Evolutionary conservation across 2,329 filamentous ascomycete genomes (phyloP).

Genomic region (Tolypocladium capitatum): DNA sequence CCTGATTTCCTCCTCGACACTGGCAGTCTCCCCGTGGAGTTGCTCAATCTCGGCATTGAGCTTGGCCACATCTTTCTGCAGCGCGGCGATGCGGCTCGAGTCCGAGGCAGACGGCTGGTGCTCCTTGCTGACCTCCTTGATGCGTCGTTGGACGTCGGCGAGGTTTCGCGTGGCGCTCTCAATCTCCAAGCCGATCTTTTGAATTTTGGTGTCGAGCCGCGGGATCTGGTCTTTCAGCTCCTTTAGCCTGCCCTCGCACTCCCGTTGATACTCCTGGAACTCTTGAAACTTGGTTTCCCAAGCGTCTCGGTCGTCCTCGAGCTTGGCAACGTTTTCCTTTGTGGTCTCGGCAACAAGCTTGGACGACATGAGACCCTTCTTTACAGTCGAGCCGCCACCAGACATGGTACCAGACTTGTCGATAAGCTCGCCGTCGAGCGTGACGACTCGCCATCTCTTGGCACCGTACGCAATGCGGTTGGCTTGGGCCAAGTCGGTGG

Average conservation of each 20-base stretch:
- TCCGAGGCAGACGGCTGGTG: conserved; percentile 72
- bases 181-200: conserved; percentile 80
- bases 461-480: conserved; percentile 94
- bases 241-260: conserved; percentile 61
- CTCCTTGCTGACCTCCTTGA: conserved; percentile 72
- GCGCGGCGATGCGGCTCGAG: conserved; percentile 53
- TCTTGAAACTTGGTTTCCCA: conserved; percentile 72
- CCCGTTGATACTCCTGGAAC: conserved; percentile 72
- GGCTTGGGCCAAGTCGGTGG: conserved; percentile 83
- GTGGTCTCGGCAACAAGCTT: conserved; percentile 79
- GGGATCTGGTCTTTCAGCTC: conserved; percentile 69
- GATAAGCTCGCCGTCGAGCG: conserved; percentile 86
- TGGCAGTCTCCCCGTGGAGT: conserved; percentile 73
- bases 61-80: conserved; percentile 66
- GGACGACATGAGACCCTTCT: conserved; percentile 90
- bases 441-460: conserved; percentile 90
- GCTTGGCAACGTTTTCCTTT: conserved; percentile 76
- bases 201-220: conserved; percentile 74
- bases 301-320: conserved; percentile 75
- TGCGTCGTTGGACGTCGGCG: conserved; percentile 67
- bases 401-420: conserved; percentile 99
- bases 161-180: conserved; percentile 79
- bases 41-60: conserved; percentile 68
- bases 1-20: conserved; percentile 87
- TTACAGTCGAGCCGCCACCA: conserved; percentile 82